Evolutionary conservation across 2,329 filamentous ascomycete species (phyloP).

Genomic region (Fusarium sp.): DNA sequence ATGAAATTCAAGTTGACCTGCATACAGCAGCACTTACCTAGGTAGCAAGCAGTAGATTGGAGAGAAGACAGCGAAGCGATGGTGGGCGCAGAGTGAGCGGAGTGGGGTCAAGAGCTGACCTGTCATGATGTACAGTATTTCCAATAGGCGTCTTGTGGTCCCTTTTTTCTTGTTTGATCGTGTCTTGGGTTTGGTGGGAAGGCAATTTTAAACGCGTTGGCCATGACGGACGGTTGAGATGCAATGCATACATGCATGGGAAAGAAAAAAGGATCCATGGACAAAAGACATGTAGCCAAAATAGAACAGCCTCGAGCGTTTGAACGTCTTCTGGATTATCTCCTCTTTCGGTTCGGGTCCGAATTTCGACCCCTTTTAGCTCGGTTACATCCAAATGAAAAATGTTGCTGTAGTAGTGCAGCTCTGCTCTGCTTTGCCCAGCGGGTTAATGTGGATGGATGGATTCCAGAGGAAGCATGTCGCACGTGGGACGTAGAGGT

Average conservation of each 20-base stretch:
- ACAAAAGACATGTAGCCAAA: constrained; percentile 9
- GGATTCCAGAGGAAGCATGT: constrained; percentile 1
- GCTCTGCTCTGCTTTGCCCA: neutral
- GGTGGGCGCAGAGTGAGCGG: constrained; percentile 32
- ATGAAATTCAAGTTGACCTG: constrained; percentile 33
- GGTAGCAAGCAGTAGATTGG: constrained; percentile 8
- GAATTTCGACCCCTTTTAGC: neutral
- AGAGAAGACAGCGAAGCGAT: constrained; percentile 19
- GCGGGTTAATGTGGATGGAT: neutral
- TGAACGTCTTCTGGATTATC: neutral
- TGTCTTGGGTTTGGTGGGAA: constrained; percentile 14
- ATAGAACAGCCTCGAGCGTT: constrained; percentile 6
- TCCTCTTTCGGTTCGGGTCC: neutral
- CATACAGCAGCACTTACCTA: constrained; percentile 17
- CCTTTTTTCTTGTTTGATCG: constrained; percentile 15
- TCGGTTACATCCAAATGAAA: neutral
- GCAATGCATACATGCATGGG: neutral
- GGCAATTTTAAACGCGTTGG: constrained; percentile 11
- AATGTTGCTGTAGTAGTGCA: neutral
- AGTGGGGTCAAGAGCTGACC: constrained; percentile 38
- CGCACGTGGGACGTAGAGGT: neutral
- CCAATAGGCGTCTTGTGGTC: constrained; percentile 9
- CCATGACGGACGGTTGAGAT: constrained; percentile 29
- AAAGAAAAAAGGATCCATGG: constrained; percentile 4
- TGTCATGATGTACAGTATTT: constrained; percentile 40